Conservation (phyloP, 306 rosid species). For the Lathyrus aphaca region DNA sequence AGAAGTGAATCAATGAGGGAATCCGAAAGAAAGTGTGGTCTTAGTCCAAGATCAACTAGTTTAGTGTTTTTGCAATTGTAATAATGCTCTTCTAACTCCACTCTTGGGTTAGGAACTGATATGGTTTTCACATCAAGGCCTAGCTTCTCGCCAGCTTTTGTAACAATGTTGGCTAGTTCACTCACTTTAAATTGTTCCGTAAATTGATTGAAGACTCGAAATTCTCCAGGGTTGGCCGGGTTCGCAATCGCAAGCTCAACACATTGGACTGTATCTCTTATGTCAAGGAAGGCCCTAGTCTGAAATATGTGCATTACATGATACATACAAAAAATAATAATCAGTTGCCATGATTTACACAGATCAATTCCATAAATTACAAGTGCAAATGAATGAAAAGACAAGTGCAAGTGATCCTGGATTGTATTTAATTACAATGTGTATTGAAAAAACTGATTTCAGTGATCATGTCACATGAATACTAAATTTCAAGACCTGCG, state of each 20-base stretch:
- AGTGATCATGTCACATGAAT: background rate
- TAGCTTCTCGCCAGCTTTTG: slow-evolving; percentile 81
- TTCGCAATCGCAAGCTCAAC: slow-evolving; percentile 93
- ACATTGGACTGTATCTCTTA: slow-evolving; percentile 95
- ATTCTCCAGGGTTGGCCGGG: slow-evolving; percentile 85
- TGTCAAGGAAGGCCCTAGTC: slow-evolving; percentile 97
- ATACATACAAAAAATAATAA: slow-evolving; percentile 10
- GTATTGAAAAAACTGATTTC: background rate
- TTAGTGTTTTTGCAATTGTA: slow-evolving; percentile 96
- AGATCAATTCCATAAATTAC: slow-evolving; percentile 13
- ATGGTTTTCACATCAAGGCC: slow-evolving; percentile 72
- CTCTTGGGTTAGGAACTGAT: slow-evolving; percentile 94
- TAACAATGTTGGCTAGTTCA: slow-evolving; percentile 80
- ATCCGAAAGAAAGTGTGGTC: slow-evolving; percentile 89
- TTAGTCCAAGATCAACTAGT: slow-evolving; percentile 83
- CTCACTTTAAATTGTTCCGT: slow-evolving; percentile 91
- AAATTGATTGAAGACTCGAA: slow-evolving; percentile 92
- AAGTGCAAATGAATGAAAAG: background rate
- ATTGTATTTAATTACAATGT: background rate
- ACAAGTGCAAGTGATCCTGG: background rate
- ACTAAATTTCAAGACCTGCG: background rate
- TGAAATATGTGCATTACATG: slow-evolving; percentile 47
- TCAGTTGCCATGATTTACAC: slow-evolving; percentile 28
- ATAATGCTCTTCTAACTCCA: slow-evolving; percentile 97
- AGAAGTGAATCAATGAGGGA: slow-evolving; percentile 93